phyloP scores from a whole-genome alignment of 2,329 filamentous ascomycete genomes.

The Xylariaceae sp. region DNA sequence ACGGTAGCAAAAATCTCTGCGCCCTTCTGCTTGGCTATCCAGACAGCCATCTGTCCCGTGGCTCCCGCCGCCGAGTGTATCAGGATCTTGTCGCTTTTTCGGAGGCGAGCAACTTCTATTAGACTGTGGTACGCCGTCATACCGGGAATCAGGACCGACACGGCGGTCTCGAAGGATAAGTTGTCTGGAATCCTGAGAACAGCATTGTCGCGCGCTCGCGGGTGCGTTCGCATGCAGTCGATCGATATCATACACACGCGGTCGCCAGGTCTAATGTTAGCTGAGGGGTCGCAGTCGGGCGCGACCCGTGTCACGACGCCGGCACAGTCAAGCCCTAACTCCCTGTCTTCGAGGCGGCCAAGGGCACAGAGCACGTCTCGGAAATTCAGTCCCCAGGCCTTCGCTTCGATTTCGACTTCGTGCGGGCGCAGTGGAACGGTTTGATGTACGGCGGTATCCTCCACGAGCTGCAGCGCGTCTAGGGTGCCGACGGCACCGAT shows the following conservation, averaged over 20 bases:
- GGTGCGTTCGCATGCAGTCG: slow-evolving; percentile 16
- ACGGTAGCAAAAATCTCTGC: slow-evolving; percentile 35
- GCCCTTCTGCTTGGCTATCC: slow-evolving; percentile 16
- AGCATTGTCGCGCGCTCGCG: slow-evolving; percentile 8
- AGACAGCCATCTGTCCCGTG: slow-evolving; percentile 18
- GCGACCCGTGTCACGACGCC: slow-evolving; percentile 10
- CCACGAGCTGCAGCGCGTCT: slow-evolving; percentile 12
- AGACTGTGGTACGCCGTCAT: slow-evolving; percentile 19
- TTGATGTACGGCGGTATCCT: slow-evolving; percentile 12
- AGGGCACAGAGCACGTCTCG: slow-evolving; percentile 11
- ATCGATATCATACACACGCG: slow-evolving; percentile 14
- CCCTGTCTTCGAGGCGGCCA: slow-evolving; percentile 12
- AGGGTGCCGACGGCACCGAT: slow-evolving; percentile 24
- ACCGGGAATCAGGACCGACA: slow-evolving; percentile 7
- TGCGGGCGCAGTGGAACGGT: too few relatives aligned
- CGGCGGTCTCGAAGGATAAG: slow-evolving; percentile 11
- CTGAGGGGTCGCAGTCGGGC: too few relatives aligned
- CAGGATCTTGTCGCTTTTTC: slow-evolving; percentile 15
- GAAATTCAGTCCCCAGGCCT: slow-evolving; percentile 10
- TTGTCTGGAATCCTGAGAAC: slow-evolving; percentile 7
- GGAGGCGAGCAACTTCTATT: slow-evolving; percentile 8
- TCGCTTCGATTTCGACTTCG: slow-evolving; percentile 17
- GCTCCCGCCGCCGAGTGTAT: slow-evolving; percentile 20
- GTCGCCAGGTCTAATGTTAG: too few relatives aligned
- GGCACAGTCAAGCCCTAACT: slow-evolving; percentile 17